Percentiles rank a stretch among this genome's conserved stretches.
These are phyloP conservation scores for Diaporthe sp. DNA, from an alignment of 2,329 filamentous ascomycete species.

Conservation along the genomic window DNA sequence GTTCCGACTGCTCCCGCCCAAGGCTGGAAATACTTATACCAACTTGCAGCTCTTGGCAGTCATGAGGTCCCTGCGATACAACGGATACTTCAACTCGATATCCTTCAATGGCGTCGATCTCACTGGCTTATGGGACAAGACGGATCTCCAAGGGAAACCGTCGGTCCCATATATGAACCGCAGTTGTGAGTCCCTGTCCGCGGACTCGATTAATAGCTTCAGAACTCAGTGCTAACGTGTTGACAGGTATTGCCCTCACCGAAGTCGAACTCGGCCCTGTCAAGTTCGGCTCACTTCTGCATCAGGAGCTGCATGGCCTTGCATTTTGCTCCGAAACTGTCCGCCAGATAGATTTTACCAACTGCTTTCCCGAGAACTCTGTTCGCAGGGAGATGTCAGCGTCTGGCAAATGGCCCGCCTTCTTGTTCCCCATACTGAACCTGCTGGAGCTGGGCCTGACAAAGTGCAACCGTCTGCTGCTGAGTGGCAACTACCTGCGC, in stretches of 20 bases:
- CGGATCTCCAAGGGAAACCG: conserved; percentile 61
- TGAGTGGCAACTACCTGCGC: conserved; percentile 65
- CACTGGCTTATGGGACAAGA: conserved; percentile 54
- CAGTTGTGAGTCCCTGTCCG: conserved; percentile 56
- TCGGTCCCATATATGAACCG: conserved; percentile 66
- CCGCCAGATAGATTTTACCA: conserved; percentile 66
- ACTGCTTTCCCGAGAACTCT: conserved; percentile 51
- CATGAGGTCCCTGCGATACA: conserved; percentile 69
- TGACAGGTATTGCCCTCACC: conserved; percentile 59
- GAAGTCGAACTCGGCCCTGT: conserved; percentile 63
- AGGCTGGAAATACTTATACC: conserved; percentile 57
- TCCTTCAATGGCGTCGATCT: conserved; percentile 68
- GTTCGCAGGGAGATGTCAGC: conserved; percentile 38
- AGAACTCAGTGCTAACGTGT: conserved; percentile 42
- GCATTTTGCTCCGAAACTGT: conserved; percentile 69
- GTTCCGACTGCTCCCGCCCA: conserved; percentile 64
- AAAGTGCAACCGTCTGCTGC: conserved; percentile 64
- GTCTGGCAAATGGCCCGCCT: conserved; percentile 45
- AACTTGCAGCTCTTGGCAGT: conserved; percentile 68
- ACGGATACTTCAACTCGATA: conserved; percentile 71
- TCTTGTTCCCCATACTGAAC: conserved; percentile 58
- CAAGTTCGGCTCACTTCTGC: conserved; percentile 63
- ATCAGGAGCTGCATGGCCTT: conserved; percentile 69
- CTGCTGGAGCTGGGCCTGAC: conserved; percentile 58
- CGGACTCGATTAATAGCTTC: neutral